A percentile compares a stretch with the other conserved stretches of the same genome.
Evolutionary conservation across 148 eudicot genomes (phyloP).

Genomic region (Diospyros lotus): DNA sequence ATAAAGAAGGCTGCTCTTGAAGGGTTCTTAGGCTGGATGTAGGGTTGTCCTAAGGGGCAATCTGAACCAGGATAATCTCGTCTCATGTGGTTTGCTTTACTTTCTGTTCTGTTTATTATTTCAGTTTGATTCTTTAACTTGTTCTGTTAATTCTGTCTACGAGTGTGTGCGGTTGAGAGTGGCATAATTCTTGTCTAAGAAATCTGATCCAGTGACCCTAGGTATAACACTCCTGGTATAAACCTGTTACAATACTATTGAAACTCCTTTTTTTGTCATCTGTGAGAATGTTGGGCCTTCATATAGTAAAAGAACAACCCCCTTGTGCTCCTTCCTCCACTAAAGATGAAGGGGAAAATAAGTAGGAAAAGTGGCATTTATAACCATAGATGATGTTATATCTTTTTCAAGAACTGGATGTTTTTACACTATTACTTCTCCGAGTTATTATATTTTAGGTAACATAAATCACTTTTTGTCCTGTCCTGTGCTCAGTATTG

Average conservation of each 20-base stretch:
- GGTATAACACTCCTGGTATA: not conserved
- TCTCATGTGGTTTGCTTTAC: too few relatives aligned
- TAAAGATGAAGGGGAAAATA: not conserved
- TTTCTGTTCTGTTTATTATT: too few relatives aligned
- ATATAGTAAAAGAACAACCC: not conserved
- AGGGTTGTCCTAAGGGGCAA: too few relatives aligned
- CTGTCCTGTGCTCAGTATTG: constrained; percentile 63
- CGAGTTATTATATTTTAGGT: not conserved
- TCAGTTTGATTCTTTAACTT: too few relatives aligned
- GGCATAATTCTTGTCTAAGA: too few relatives aligned
- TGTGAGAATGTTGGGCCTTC: not conserved
- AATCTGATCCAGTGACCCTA: too few relatives aligned
- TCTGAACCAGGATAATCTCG: too few relatives aligned
- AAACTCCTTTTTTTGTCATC: not conserved
- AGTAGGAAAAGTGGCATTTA: not conserved
- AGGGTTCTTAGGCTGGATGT: too few relatives aligned
- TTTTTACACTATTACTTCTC: constrained; percentile 1
- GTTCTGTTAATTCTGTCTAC: too few relatives aligned
- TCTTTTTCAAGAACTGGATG: not conserved
- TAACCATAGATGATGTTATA: not conserved
- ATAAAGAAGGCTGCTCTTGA: too few relatives aligned
- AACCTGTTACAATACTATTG: not conserved
- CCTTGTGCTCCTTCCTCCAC: not conserved
- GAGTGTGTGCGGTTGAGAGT: too few relatives aligned
- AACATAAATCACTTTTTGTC: not conserved